Conservation (phyloP, 169 alveolate genomes). For the Perkinsus chesapeaki region DNA sequence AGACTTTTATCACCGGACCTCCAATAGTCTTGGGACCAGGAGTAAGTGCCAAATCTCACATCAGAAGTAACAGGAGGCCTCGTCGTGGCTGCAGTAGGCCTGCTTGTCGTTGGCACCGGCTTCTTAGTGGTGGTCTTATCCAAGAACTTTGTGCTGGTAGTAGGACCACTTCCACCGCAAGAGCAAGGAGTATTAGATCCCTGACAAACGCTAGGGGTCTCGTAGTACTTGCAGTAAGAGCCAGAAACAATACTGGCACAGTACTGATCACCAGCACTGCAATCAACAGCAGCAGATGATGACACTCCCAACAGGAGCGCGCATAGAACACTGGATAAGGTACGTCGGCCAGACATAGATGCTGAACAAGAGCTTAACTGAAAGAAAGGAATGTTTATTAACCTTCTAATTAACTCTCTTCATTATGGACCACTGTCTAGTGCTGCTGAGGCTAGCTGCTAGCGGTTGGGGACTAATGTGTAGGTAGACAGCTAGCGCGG, state of each 20-base stretch:
- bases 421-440: no score
- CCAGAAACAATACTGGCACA: neutral
- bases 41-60: neutral
- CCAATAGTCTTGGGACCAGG: neutral
- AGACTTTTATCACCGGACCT: neutral
- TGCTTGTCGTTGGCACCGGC: neutral
- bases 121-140: neutral
- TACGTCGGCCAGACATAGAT: no score
- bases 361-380: no score
- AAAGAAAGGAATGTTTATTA: no score
- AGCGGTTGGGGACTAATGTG: no score
- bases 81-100: neutral
- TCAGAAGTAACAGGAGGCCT: neutral
- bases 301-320: neutral
- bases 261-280: neutral
- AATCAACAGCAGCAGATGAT: neutral
- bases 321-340: neutral
- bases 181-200: neutral
- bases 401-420: no score
- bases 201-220: neutral
- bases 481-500: no score
- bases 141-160: neutral
- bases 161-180: neutral
- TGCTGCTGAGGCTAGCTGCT: no score
- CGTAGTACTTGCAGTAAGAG: neutral